Evolutionary conservation across 129 eudicot genomes (phyloP).

Genomic region (Escallonia rubra): DNA sequence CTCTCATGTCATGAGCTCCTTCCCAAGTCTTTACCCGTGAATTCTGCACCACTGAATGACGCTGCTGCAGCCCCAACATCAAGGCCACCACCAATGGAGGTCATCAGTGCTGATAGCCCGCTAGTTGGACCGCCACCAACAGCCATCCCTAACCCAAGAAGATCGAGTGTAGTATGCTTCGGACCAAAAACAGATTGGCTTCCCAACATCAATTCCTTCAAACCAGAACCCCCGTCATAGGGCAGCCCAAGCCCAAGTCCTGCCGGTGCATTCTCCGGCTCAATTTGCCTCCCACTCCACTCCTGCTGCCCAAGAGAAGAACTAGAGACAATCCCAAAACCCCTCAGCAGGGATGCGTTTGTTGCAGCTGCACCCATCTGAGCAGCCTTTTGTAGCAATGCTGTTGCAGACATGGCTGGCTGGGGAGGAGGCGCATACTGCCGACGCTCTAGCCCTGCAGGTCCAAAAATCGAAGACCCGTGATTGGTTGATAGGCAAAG

Average conservation of each 20-base stretch:
- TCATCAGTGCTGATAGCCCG: conserved; percentile 75
- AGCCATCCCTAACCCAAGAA: conserved; percentile 95
- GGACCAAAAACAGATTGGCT: conserved; percentile 86
- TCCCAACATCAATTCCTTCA: conserved; percentile 90
- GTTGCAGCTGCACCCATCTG: conserved; percentile 87
- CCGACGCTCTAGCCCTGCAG: conserved; percentile 59
- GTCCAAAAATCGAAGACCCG: conserved; percentile 57
- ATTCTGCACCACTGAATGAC: conserved; percentile 56
- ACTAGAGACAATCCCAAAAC: conserved; percentile 60
- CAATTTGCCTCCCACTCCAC: conserved; percentile 29
- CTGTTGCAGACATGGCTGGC: conserved; percentile 98
- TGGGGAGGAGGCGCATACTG: conserved; percentile 72
- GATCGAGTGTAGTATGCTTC: conserved; percentile 85
- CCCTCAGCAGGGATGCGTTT: conserved; percentile 73
- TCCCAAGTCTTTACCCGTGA: conserved; percentile 50
- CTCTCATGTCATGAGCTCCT: conserved; percentile 28
- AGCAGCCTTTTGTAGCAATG: conserved; percentile 92
- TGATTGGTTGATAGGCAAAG: conserved; percentile 74
- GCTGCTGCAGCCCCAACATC: conserved; percentile 51
- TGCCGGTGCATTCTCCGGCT: conserved; percentile 46
- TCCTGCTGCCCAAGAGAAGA: conserved; percentile 33
- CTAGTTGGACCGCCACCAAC: conserved; percentile 72
- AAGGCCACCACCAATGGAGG: conserved; percentile 60
- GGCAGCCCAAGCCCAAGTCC: conserved; percentile 77
- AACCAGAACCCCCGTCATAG: conserved; percentile 69